Evolutionary conservation across 2,329 filamentous ascomycete genomes (phyloP), one percentile per base, ranked within the genome.

Genomic region (Apiospora sp.): DNA sequence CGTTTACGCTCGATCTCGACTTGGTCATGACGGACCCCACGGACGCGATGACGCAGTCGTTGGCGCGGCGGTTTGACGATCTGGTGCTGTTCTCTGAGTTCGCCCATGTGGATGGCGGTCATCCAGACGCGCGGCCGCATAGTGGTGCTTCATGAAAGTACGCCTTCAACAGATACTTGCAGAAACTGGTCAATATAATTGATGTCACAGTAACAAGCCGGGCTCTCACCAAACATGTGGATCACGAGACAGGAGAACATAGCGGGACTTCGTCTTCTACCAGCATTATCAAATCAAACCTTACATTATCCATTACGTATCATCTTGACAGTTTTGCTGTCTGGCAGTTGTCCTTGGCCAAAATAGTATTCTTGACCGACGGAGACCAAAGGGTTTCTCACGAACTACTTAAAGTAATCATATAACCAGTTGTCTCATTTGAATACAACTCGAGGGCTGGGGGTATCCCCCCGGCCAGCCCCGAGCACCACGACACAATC

Each of bases 1-100:
- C 58, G 3, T 58, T 58, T n/a, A 27, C 49, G 48, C 68, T 70
- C 27, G 68, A 70, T 27, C 68, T 70, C 68, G 68, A 70, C 37
- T 27, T 58, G 22, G 48, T 44, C 46, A 70, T 58, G 68, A 70
- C 68, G n/a, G 48, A 49, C 22, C 48, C 46, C 1, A 24, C 22
- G 49, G 68, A 58, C 16, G 68, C 68, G 5, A 41, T 43, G 30
- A 41, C 68, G 46, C 30, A 58, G 12, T 48, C 48, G n/a, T 51
- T 70, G 30, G 68, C 46, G 24, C 22, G n/a, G 14, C 30, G 8
- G 16, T 70, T 70, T 43, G 68, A 70, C 19, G 68, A 70, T 22
- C 46, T 70, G 8, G 48, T 41, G 46, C 41, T 70, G 22, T 70
- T 70, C 24, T 41, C 27, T 4, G 68, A 70, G 37, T 70, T 51